phyloP scores from a whole-genome alignment of 2,329 filamentous ascomycete species.

The Paecilomyces sp. region DNA sequence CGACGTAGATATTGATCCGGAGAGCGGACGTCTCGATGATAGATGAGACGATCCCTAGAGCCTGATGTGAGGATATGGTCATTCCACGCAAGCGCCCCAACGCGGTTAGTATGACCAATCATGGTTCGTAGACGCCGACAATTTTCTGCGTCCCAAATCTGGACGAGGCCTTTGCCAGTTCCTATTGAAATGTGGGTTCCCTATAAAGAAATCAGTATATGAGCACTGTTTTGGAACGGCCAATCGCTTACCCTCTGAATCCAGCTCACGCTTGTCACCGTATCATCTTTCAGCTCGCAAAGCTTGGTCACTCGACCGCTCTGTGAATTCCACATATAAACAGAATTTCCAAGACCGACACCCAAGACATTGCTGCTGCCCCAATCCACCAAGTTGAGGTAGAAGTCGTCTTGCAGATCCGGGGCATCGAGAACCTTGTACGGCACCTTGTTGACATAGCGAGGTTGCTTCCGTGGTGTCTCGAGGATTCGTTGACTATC shows the following conservation, averaged over 20 bases:
- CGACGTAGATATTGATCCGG: conserved; percentile 85
- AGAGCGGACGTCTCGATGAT: conserved; percentile 88
- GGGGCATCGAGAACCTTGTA: conserved; percentile 97
- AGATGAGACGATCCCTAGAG: conserved; percentile 86
- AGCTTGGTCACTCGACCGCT: conserved; percentile 87
- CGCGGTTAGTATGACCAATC: conserved; percentile 90
- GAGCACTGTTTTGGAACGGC: conserved; percentile 1
- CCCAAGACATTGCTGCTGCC: conserved; percentile 90
- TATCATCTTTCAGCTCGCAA: conserved; percentile 86
- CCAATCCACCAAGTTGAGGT: conserved; percentile 96
- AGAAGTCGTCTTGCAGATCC: conserved; percentile 94
- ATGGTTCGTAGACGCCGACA: conserved; percentile 82
- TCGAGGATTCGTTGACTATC: conserved; percentile 90
- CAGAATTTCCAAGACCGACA: conserved; percentile 83
- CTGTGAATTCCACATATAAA: conserved; percentile 98
- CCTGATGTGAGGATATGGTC: conserved; percentile 95
- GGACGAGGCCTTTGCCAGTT: conserved; percentile 86
- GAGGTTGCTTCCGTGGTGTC: conserved; percentile 78
- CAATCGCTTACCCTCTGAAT: conserved; percentile 64
- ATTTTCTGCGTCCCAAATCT: conserved; percentile 95
- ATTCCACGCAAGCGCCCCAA: conserved; percentile 95
- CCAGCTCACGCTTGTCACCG: conserved; percentile 95
- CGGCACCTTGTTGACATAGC: conserved; percentile 89
- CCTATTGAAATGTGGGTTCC: conserved; percentile 94
- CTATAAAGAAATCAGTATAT: conserved; percentile 23